Conservation (phyloP, 495 filamentous ascomycete genomes). For the Bacidia gigantensis region DNA sequence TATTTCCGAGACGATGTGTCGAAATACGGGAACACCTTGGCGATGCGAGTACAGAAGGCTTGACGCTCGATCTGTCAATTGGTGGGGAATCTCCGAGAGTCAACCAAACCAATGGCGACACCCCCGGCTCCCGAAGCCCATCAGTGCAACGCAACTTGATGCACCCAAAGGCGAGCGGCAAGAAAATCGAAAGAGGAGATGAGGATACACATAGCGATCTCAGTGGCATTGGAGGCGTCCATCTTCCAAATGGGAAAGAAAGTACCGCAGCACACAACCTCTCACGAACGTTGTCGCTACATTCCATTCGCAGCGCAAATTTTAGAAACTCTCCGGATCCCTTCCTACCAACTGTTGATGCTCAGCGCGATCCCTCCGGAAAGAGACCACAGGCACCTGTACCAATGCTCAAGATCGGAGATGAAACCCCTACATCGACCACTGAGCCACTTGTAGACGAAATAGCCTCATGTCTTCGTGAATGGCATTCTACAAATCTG, state of each 20-base stretch:
- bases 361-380: slow-evolving; percentile 41
- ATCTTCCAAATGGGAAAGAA: slow-evolving; percentile 3
- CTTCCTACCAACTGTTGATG: slow-evolving; percentile 13
- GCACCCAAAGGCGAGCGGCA: slow-evolving; percentile 6
- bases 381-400: slow-evolving; percentile 83
- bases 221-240: neutral
- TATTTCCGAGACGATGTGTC: slow-evolving; percentile 88
- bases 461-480: slow-evolving; percentile 85
- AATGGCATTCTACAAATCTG: slow-evolving; percentile 96
- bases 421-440: slow-evolving; percentile 79
- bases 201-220: slow-evolving; percentile 6
- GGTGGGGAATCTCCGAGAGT: slow-evolving; percentile 10
- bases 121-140: slow-evolving; percentile 3
- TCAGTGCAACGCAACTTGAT: slow-evolving; percentile 6
- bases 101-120: slow-evolving; percentile 3
- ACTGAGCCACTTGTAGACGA: slow-evolving; percentile 92
- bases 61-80: neutral
- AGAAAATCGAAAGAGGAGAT: neutral
- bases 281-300: slow-evolving; percentile 15
- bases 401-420: slow-evolving; percentile 92
- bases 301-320: slow-evolving; percentile 12
- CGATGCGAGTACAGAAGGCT: slow-evolving; percentile 36
- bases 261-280: slow-evolving; percentile 1
- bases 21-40: slow-evolving; percentile 66
- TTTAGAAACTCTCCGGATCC: slow-evolving; percentile 8